These are phyloP conservation scores for Naganishia vishniacii DNA, from an alignment of 768 basidiomycete species.

Conservation along the genomic window DNA sequence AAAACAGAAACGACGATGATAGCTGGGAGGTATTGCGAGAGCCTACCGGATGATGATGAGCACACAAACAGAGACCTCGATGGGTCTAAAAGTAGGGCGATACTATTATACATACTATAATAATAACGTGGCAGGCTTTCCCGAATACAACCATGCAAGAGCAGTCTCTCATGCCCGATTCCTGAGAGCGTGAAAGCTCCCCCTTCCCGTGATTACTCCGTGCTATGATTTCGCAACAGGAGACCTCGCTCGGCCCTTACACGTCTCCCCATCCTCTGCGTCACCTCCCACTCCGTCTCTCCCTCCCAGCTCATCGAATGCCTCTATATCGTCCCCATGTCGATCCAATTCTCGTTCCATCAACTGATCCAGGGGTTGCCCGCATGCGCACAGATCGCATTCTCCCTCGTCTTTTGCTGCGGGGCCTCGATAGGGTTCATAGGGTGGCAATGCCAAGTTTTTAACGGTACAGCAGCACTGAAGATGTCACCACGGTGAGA, in stretches of 20 bases:
- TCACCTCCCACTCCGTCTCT: not conserved
- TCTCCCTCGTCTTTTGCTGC: constrained; percentile 14
- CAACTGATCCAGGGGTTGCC: constrained; percentile 24
- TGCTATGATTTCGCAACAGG: not conserved
- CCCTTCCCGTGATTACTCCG: too few relatives aligned
- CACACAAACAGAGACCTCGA: too few relatives aligned
- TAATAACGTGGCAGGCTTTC: too few relatives aligned
- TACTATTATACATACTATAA: too few relatives aligned
- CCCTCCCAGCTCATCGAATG: constrained; percentile 1
- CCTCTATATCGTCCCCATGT: constrained; percentile 17
- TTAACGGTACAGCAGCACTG: constrained; percentile 21
- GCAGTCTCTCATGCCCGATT: too few relatives aligned
- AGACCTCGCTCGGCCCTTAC: constrained; percentile 7
- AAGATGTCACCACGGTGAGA: too few relatives aligned
- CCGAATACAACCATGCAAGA: constrained; percentile 9
- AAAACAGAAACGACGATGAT: not conserved
- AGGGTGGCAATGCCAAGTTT: constrained; percentile 25
- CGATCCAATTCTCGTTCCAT: constrained; percentile 24
- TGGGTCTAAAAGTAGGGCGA: too few relatives aligned
- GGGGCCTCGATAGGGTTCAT: constrained; percentile 11
- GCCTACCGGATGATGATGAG: not conserved
- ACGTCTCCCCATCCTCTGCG: not conserved
- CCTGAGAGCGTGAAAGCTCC: too few relatives aligned
- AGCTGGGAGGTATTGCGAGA: constrained; percentile 1
- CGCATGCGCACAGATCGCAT: constrained; percentile 29